Evolutionary conservation across 768 basidiomycete species (phyloP), one percentile per base, ranked within the genome.

Genomic region (Leccinum rimulosum): DNA sequence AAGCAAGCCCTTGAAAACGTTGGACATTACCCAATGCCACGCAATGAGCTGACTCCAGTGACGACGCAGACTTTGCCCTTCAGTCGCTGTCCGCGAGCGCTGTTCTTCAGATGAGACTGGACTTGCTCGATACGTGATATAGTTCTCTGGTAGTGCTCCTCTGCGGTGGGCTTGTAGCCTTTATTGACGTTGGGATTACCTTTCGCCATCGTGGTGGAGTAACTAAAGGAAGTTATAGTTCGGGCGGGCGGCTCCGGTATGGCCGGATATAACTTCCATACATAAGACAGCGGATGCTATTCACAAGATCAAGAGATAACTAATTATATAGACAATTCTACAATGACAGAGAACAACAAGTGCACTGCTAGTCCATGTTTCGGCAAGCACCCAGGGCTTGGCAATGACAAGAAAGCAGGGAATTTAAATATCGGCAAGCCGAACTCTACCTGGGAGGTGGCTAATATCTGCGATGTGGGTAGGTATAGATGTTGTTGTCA

Each of bases 11-110:
- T 31, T n/a, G 51, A 52, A 54, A 61, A 63, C 50, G 52, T 52
- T 61, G 40, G 50, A 62, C 56, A 52, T 64, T 74, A 95, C 88
- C 95, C 95, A 60, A 97, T 97, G 17, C 95, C 95, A 69, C 88
- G 87, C 64, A 89, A 69, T 19, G 92, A 94, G 31, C 90, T 89
- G 31, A 88, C 93, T 17, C 95, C 95, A 1, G 95, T 96, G 65
- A 96, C 82, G 57, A 96, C 80, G 66, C 88, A 91, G 27, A 95
- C 91, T 72, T 93, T 95, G 62, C 80, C 85, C 68, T 79, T 80
- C 62, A 95, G 79, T 65, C 85, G 80, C 19, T 74, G 76, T 30
- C 78, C 74, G 45, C 86, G 80, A 31, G 85, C 78, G 22, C 83
- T 66, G 28, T 72, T 76, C 47, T 78, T 70, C 38, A 94, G 78